These are phyloP conservation scores for Exophiala xenobiotica DNA, from an alignment of 2,329 filamentous ascomycete species.

Conservation along the genomic window DNA sequence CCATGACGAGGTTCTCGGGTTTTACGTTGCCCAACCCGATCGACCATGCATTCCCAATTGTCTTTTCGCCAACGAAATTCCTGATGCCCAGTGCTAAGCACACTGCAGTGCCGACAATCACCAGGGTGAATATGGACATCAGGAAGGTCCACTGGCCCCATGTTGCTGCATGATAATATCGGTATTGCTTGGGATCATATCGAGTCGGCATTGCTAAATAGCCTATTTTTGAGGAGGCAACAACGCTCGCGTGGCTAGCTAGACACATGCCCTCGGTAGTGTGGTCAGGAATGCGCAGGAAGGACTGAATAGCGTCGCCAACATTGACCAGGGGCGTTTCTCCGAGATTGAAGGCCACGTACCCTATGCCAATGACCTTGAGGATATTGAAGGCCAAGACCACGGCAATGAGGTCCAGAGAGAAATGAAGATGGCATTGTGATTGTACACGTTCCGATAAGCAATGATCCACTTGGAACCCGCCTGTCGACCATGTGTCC, in stretches of 20 bases:
- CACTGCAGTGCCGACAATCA: constrained; percentile 15
- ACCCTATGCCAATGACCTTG: constrained; percentile 27
- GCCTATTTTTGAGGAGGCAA: constrained; percentile 20
- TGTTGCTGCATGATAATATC: constrained; percentile 23
- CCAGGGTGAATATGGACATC: constrained; percentile 13
- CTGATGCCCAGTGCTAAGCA: constrained; percentile 20
- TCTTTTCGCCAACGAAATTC: constrained; percentile 20
- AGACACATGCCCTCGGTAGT: constrained; percentile 33
- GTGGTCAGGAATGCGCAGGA: constrained; percentile 35
- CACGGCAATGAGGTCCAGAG: constrained; percentile 27
- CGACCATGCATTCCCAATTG: constrained; percentile 27
- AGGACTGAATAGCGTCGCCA: constrained; percentile 41
- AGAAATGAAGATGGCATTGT: constrained; percentile 28
- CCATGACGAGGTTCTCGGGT: constrained; percentile 19
- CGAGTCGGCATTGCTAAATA: constrained; percentile 18
- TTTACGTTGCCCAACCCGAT: constrained; percentile 21
- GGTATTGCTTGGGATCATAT: constrained; percentile 18
- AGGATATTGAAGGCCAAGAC: constrained; percentile 28
- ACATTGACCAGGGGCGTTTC: constrained; percentile 34
- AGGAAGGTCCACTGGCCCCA: constrained; percentile 29
- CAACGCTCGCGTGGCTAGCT: constrained; percentile 25
- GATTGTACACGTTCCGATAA: constrained; percentile 25
- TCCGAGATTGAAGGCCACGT: constrained; percentile 19
- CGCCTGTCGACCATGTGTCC: constrained; percentile 19
- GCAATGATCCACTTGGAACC: constrained; percentile 27